Percentiles rank a stretch among this genome's conserved stretches.
phyloP scores from a whole-genome alignment of 257 asterid genomes.

The Gynochthodes officinalis region DNA sequence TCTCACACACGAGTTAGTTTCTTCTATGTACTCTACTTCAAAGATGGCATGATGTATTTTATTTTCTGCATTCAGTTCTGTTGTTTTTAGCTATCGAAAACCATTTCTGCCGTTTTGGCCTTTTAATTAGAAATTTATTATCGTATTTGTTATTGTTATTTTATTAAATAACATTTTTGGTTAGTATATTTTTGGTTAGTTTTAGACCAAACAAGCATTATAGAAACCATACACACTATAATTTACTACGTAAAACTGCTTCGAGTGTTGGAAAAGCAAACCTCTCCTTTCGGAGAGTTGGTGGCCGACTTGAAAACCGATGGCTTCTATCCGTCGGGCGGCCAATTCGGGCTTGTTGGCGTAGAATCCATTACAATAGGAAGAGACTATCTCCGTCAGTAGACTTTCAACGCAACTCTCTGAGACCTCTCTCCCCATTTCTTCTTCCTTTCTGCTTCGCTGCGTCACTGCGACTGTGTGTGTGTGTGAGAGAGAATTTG shows the following conservation, averaged over 20 bases:
- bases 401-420: conserved; percentile 95
- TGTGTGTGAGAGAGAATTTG: neutral
- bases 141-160: neutral
- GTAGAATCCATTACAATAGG: conserved; percentile 73
- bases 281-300: conserved; percentile 81
- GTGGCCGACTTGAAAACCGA: conserved; percentile 95
- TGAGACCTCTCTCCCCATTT: conserved; percentile 76
- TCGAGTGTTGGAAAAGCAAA: neutral
- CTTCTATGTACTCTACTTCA: conserved; percentile 11
- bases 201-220: no score
- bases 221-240: neutral
- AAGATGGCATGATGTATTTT: conserved; percentile 7
- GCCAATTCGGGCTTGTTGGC: conserved; percentile 94
- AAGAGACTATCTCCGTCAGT: conserved; percentile 73
- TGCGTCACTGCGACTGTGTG: neutral
- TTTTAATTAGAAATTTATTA: neutral
- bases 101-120: neutral
- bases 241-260: neutral
- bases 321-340: conserved; percentile 94
- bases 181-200: no score
- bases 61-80: neutral
- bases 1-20: neutral
- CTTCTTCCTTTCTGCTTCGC: neutral
- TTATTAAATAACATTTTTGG: neutral
- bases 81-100: neutral